Conservation (phyloP, 345 rosid genomes). For the Rubroshorea leprosula region DNA sequence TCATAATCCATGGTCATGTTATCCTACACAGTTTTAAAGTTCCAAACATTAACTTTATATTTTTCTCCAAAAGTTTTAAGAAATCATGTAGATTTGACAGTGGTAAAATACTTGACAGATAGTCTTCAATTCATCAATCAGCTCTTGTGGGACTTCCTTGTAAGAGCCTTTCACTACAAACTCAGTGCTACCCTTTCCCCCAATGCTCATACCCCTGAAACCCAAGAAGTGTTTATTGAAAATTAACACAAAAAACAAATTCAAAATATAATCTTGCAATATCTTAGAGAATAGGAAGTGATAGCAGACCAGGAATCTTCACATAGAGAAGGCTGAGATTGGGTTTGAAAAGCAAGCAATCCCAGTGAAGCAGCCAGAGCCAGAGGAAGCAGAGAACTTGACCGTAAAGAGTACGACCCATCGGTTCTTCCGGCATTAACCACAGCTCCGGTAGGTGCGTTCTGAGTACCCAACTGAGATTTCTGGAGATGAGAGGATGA, state of each 20-base stretch:
- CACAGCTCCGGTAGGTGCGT: constrained; percentile 8
- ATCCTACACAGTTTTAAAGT: constrained; percentile 36
- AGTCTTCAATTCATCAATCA: constrained; percentile 46
- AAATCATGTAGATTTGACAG: neutral
- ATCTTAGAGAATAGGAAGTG: neutral
- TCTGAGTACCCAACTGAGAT: constrained; percentile 2
- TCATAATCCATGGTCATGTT: constrained; percentile 77
- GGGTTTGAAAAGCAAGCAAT: constrained; percentile 37
- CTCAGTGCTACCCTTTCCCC: constrained; percentile 55
- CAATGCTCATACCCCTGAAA: constrained; percentile 32
- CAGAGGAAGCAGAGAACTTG: constrained; percentile 48
- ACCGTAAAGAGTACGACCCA: constrained; percentile 21
- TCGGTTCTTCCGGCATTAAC: neutral
- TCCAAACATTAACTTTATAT: neutral
- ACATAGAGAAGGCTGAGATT: constrained; percentile 44
- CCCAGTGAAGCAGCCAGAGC: constrained; percentile 54
- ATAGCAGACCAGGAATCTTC: constrained; percentile 36
- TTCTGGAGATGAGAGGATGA: constrained; percentile 21
- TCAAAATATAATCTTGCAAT: neutral
- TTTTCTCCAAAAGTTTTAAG: neutral
- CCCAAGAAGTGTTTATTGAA: neutral
- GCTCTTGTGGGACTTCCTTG: constrained; percentile 54
- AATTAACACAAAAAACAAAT: neutral
- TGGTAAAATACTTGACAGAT: constrained; percentile 50
- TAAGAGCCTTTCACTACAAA: constrained; percentile 52